A percentile compares a stretch with the other conserved stretches of the same genome.
These are phyloP conservation scores for Citrus hindsii DNA, from an alignment of 345 rosid species.

Conservation along the genomic window DNA sequence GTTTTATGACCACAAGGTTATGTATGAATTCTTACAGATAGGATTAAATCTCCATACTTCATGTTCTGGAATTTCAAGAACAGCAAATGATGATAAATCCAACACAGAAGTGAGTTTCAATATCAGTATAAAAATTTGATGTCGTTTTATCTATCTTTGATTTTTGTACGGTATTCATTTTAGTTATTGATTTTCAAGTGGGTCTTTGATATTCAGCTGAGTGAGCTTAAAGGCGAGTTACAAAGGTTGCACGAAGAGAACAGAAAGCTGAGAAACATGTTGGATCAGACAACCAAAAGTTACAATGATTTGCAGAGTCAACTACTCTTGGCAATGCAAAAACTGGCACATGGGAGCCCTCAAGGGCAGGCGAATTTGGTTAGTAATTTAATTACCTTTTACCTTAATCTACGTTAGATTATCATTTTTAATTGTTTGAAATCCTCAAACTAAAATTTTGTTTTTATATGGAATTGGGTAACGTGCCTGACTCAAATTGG, in stretches of 20 bases:
- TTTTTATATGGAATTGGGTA: slow-evolving; percentile 13
- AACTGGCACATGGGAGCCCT: slow-evolving; percentile 37
- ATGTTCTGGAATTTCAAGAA: slow-evolving; percentile 35
- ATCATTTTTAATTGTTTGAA: neutral
- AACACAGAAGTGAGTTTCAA: slow-evolving; percentile 41
- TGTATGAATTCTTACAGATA: slow-evolving; percentile 33
- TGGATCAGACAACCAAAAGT: slow-evolving; percentile 57
- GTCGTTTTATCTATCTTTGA: neutral
- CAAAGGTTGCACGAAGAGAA: slow-evolving; percentile 70
- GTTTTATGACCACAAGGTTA: neutral
- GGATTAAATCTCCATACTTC: slow-evolving; percentile 49
- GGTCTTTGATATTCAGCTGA: slow-evolving; percentile 34
- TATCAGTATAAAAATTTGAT: neutral
- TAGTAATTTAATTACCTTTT: neutral
- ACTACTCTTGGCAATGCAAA: slow-evolving; percentile 52
- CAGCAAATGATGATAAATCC: slow-evolving; percentile 29
- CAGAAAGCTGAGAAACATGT: slow-evolving; percentile 46
- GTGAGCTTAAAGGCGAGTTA: slow-evolving; percentile 42
- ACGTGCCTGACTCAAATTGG: slow-evolving; percentile 30
- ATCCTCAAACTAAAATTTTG: neutral
- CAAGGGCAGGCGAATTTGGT: slow-evolving; percentile 36
- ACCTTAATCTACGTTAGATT: neutral
- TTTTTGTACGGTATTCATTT: neutral
- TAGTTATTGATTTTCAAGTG: neutral
- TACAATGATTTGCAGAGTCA: slow-evolving; percentile 63